A percentile compares a stretch with the other conserved stretches of the same genome.
phyloP scores from a whole-genome alignment of 1,284 basidiomycete genomes.

The Spongispora temasekensis region DNA sequence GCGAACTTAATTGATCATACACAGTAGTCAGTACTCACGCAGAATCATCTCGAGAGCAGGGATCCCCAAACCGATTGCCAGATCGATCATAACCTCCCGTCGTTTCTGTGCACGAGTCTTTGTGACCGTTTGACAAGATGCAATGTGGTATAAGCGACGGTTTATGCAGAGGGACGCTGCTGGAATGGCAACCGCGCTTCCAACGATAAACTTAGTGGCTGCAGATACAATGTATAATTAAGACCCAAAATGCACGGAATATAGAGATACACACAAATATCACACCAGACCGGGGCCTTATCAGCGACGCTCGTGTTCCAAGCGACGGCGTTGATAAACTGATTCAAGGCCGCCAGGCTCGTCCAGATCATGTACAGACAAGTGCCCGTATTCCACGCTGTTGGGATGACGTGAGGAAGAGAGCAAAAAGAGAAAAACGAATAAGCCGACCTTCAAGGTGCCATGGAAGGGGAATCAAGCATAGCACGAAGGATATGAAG shows the following conservation, averaged over 20 bases:
- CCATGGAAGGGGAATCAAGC: constrained; percentile 47
- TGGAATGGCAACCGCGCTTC: constrained; percentile 49
- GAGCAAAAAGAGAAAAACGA: not conserved
- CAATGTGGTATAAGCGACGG: constrained; percentile 46
- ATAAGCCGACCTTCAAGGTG: constrained; percentile 41
- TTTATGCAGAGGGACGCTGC: constrained; percentile 51
- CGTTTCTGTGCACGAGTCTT: constrained; percentile 36
- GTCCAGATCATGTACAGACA: constrained; percentile 62
- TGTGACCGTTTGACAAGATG: constrained; percentile 40
- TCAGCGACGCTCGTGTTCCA: constrained; percentile 55
- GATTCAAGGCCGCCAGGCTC: constrained; percentile 49
- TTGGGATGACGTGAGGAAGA: constrained; percentile 9
- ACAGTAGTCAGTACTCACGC: constrained; percentile 40
- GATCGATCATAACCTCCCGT: constrained; percentile 44
- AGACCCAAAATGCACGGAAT: not conserved
- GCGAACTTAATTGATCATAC: not conserved
- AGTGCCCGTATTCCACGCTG: constrained; percentile 57
- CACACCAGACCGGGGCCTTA: constrained; percentile 61
- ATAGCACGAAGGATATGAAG: constrained; percentile 38
- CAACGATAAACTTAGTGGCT: constrained; percentile 47
- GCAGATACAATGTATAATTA: constrained; percentile 16
- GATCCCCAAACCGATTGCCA: constrained; percentile 47
- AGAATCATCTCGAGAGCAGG: constrained; percentile 52
- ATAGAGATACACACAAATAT: constrained; percentile 19
- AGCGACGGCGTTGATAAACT: constrained; percentile 53